These are phyloP conservation scores for Trypanosoma mega DNA, from an alignment of 208 protist species.

Conservation along the genomic window DNA sequence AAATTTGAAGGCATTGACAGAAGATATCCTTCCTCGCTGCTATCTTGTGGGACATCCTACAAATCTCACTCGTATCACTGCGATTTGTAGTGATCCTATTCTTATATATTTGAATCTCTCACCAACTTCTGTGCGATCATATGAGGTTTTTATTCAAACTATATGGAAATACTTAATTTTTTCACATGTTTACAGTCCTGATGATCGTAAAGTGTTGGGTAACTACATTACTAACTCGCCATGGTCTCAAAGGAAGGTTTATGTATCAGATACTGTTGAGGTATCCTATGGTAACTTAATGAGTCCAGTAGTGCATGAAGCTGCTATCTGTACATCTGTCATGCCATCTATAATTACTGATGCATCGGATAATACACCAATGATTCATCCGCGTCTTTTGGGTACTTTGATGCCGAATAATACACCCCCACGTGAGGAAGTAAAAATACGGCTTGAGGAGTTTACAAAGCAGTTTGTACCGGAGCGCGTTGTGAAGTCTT, in stretches of 20 bases:
- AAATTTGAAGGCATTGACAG: conserved; percentile 15
- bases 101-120: conserved; percentile 13
- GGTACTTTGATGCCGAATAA: conserved; percentile 9
- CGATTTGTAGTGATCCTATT: not conserved
- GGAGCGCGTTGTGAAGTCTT: conserved; percentile 5
- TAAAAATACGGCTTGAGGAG: conserved; percentile 9
- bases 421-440: not conserved
- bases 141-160: conserved; percentile 26
- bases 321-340: conserved; percentile 47
- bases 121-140: conserved; percentile 2
- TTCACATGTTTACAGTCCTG: conserved; percentile 36
- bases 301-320: conserved; percentile 44
- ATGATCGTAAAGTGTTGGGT: conserved; percentile 36
- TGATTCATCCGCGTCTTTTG: conserved; percentile 47
- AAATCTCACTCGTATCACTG: not conserved
- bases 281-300: conserved; percentile 46
- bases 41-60: conserved; percentile 1
- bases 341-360: conserved; percentile 32
- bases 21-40: conserved; percentile 26
- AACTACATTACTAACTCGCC: conserved; percentile 47
- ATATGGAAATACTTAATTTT: conserved; percentile 65
- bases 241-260: conserved; percentile 47
- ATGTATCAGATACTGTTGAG: conserved; percentile 18
- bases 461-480: conserved; percentile 14
- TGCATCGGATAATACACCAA: conserved; percentile 51